These are phyloP conservation scores for Nyctanthes arbortristis DNA, from an alignment of 257 asterid species.

Conservation along the genomic window DNA sequence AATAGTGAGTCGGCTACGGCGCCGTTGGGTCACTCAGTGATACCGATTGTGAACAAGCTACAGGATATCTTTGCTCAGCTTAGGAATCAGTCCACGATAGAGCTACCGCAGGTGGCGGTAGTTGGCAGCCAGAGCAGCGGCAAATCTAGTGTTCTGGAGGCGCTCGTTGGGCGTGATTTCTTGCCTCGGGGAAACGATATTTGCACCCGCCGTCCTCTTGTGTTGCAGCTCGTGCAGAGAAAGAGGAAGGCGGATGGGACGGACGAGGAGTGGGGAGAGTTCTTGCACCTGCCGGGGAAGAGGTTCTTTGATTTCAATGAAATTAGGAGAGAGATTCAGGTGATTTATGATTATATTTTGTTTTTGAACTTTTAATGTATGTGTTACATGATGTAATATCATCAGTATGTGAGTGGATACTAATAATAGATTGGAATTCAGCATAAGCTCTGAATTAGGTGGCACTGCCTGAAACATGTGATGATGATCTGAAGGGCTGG, in stretches of 20 bases:
- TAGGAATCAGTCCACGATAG: conserved; percentile 46
- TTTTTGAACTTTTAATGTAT: too few species aligned
- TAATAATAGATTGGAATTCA: not conserved
- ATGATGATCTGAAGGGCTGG: not conserved
- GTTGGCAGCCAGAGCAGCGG: conserved; percentile 69
- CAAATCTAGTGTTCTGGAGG: conserved; percentile 60
- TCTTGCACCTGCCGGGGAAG: conserved; percentile 42
- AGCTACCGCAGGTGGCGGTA: conserved; percentile 63
- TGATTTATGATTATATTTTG: conserved; percentile 4
- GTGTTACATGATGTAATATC: too few species aligned
- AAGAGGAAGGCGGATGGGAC: conserved; percentile 30
- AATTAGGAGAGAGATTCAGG: conserved; percentile 54
- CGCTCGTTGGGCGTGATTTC: conserved; percentile 65
- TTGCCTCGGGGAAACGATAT: conserved; percentile 54
- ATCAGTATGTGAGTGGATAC: not conserved
- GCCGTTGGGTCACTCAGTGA: conserved; percentile 49
- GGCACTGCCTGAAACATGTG: not conserved
- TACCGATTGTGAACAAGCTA: conserved; percentile 53
- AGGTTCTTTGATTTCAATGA: conserved; percentile 39
- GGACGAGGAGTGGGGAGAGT: conserved; percentile 59
- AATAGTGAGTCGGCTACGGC: conserved; percentile 26
- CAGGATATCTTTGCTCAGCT: conserved; percentile 61
- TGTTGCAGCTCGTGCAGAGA: conserved; percentile 48
- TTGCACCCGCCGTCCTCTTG: conserved; percentile 61
- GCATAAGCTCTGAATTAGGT: not conserved